Base-by-base conservation (phyloP, 176 grass and related monocot genomes). In the Thinopyrum elongatum region DNA sequence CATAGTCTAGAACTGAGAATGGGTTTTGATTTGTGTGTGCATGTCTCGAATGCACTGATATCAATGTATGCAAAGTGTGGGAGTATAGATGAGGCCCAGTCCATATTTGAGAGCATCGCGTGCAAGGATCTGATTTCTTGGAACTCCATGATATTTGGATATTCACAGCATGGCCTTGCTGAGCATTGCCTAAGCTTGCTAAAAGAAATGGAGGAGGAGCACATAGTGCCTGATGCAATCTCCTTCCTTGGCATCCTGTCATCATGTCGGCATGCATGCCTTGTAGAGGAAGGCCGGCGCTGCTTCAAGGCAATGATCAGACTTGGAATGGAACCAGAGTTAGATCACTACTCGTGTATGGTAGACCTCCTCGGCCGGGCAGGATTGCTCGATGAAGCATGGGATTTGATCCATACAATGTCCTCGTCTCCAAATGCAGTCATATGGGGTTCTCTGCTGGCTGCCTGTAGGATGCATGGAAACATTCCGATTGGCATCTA, bases 331-430 rank as follows among this genome's bases (percentile, higher is more conserved):
- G 38, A 81, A 65, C 93, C 83, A n/a, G 68, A 80, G 83, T 34
- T 92, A 33, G 86, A 92, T 85, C 90, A 95, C 57, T 95, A 95
- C 51, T 87, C 88, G 26, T 95, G 93, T 57, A 84, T 92, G 86
- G 85, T 95, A 3, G 93, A 95, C 76, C 90, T 95, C 39, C 83
- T 95, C 12, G 88, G 88, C 3, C 86, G 86, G 72, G 88, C 88
- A 81, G 93, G 90, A 13, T 61, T 88, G 65, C 10, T 90, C 58
- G 79, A 92, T 72, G 88, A 95, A 88, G 86, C 90, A 5, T 84
- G 84, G 46, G 63, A 86, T 65, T 65, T 95, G 70, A 86, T 92
- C 71, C 61, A 79, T 73, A 68, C 44, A 2, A 90, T 92, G 90
- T 82, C 88, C 2, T 36, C 68, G 6, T 39, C 73, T 42, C 69